Percentiles rank a stretch among this genome's conserved stretches.
Conservation (phyloP, 1,139 yeast species). For the Wickerhamomyces sp. region DNA sequence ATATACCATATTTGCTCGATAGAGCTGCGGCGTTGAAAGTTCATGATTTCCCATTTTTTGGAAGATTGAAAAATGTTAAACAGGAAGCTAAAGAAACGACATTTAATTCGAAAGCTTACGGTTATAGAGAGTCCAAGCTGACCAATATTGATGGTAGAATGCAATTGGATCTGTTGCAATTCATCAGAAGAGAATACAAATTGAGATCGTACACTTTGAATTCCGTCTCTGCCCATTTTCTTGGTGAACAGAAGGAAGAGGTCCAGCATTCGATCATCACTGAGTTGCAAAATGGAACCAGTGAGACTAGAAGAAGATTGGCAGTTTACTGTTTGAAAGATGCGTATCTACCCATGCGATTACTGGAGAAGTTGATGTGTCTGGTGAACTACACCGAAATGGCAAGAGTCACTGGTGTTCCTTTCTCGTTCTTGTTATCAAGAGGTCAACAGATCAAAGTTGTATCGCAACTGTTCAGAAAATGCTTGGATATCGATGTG, state of each 20-base stretch:
- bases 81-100: constrained; percentile 79
- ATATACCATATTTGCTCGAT: constrained; percentile 86
- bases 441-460: constrained; percentile 98
- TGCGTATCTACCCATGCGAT: constrained; percentile 84
- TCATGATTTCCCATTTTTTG: constrained; percentile 76
- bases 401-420: constrained; percentile 99
- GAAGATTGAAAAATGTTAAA: constrained; percentile 59
- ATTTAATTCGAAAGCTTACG: constrained; percentile 93
- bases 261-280: constrained; percentile 97
- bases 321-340: constrained; percentile 98
- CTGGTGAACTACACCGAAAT: constrained; percentile 95
- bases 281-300: constrained; percentile 85
- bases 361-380: constrained; percentile 91
- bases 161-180: constrained; percentile 90
- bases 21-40: constrained; percentile 75
- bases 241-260: constrained; percentile 96
- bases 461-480: constrained; percentile 88
- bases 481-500: constrained; percentile 78
- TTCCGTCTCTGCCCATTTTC: constrained; percentile 90
- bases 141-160: constrained; percentile 93
- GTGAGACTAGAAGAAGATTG: constrained; percentile 87
- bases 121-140: constrained; percentile 88
- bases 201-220: constrained; percentile 91
- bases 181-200: constrained; percentile 91
- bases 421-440: constrained; percentile 80